Conservation (phyloP, 192 early-diverging fungal species). For the Backusella liffmaniae region DNA sequence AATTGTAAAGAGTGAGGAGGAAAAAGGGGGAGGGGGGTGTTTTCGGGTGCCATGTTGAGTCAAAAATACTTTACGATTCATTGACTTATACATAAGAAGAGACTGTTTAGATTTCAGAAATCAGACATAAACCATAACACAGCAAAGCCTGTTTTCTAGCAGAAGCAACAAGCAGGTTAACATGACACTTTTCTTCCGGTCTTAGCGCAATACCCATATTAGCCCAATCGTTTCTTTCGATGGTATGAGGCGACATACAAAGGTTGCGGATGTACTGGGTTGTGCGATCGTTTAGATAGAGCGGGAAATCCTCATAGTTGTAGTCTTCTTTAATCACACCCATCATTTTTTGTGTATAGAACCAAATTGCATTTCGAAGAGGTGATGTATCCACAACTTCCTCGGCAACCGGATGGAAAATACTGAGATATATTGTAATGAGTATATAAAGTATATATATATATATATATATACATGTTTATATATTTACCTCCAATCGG, state of each 20-base stretch:
- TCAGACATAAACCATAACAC: slow-evolving; percentile 47
- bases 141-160: slow-evolving; percentile 56
- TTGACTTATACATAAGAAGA: too few relatives aligned
- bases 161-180: slow-evolving; percentile 51
- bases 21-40: too few relatives aligned
- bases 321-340: slow-evolving; percentile 57
- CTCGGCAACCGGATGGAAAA: slow-evolving; percentile 36
- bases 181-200: slow-evolving; percentile 58
- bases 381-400: slow-evolving; percentile 53
- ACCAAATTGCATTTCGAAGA: slow-evolving; percentile 56
- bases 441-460: not conserved
- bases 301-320: slow-evolving; percentile 43
- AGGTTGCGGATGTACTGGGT: slow-evolving; percentile 47
- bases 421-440: slow-evolving; percentile 19
- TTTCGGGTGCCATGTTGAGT: too few relatives aligned
- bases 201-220: slow-evolving; percentile 52
- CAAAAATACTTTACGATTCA: too few relatives aligned
- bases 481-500: slow-evolving; percentile 45
- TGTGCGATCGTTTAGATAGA: slow-evolving; percentile 44
- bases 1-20: too few relatives aligned
- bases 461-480: not conserved
- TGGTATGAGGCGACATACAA: slow-evolving; percentile 40
- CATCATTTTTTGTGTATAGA: slow-evolving; percentile 50
- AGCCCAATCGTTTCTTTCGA: slow-evolving; percentile 48
- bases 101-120: not conserved